Percentiles rank a stretch among this genome's conserved stretches.
Conservation (phyloP, 352 stramenopile species). For the Phytopythium oedochilum region DNA sequence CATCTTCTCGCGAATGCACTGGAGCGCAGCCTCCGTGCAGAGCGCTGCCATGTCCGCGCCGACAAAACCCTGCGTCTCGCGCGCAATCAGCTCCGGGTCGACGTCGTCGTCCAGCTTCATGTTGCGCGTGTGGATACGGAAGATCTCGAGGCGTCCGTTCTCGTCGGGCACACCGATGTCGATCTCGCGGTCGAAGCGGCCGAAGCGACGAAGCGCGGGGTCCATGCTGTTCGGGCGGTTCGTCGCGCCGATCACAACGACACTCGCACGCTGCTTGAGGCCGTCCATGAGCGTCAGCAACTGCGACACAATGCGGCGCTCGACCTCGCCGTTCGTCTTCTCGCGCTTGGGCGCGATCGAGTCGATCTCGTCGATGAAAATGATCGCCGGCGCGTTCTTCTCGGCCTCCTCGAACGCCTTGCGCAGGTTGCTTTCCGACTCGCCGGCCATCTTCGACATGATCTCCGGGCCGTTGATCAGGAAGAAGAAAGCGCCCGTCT, state of each 20-base stretch:
- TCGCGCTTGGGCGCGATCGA: conserved; percentile 98
- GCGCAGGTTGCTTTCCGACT: conserved; percentile 91
- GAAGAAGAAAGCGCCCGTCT: conserved; percentile 99
- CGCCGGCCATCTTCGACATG: conserved; percentile 98
- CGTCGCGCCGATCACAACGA: conserved; percentile 99
- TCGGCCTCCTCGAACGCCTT: conserved; percentile 99
- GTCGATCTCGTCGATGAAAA: conserved; percentile 99
- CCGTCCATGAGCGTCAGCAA: conserved; percentile 99
- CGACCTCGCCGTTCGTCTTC: conserved; percentile 99
- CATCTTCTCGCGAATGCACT: conserved; percentile 99
- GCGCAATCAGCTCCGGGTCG: conserved; percentile 96
- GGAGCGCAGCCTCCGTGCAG: conserved; percentile 97
- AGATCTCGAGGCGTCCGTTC: conserved; percentile 98
- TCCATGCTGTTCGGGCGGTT: conserved; percentile 99
- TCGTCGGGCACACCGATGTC: conserved; percentile 99
- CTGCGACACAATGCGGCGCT: conserved; percentile 98
- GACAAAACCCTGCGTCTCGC: conserved; percentile 99
- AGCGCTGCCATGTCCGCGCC: conserved; percentile 99
- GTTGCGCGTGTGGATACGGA: conserved; percentile 99
- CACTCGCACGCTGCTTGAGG: conserved; percentile 87
- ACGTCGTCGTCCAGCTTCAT: conserved; percentile 99
- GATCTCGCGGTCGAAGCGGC: conserved; percentile 99
- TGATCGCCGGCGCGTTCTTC: conserved; percentile 99
- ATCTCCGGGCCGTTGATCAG: conserved; percentile 99
- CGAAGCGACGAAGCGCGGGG: conserved; percentile 96